Evolutionary conservation across 352 stramenopile genomes (phyloP).

Genomic region (Phytophthora ramorum): DNA sequence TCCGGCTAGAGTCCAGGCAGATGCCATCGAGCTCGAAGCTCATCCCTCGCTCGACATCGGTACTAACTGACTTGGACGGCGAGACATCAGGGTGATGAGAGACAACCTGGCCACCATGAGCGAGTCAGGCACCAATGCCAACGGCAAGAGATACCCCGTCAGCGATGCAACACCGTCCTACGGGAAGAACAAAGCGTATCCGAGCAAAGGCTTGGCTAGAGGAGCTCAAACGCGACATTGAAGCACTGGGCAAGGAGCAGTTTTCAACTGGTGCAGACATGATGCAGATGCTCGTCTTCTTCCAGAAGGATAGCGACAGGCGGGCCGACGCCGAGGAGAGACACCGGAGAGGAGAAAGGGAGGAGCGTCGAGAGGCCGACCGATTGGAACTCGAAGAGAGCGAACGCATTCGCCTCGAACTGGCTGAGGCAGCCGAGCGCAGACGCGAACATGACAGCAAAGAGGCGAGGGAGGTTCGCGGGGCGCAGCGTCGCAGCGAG

Average conservation of each 20-base stretch:
- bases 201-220: background rate
- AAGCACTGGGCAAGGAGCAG: background rate
- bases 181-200: background rate
- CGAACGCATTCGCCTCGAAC: background rate
- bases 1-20: no score
- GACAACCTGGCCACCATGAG: no score
- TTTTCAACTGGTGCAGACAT: background rate
- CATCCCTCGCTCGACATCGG: no score
- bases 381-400: background rate
- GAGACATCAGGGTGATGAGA: no score
- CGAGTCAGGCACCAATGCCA: background rate
- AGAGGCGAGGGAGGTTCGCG: no score
- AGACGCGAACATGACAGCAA: background rate
- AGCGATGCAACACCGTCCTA: no score
- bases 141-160: background rate
- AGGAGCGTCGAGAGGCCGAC: background rate
- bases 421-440: no score
- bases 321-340: background rate
- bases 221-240: background rate
- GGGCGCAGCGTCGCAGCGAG: background rate
- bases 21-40: no score
- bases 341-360: background rate
- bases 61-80: no score
- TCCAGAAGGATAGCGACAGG: background rate
- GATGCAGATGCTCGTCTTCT: constrained; percentile 2